A percentile compares a stretch with the other conserved stretches of the same genome.
These are phyloP conservation scores for Mycena sp. DNA, from an alignment of 1,284 basidiomycete species.

Conservation along the genomic window DNA sequence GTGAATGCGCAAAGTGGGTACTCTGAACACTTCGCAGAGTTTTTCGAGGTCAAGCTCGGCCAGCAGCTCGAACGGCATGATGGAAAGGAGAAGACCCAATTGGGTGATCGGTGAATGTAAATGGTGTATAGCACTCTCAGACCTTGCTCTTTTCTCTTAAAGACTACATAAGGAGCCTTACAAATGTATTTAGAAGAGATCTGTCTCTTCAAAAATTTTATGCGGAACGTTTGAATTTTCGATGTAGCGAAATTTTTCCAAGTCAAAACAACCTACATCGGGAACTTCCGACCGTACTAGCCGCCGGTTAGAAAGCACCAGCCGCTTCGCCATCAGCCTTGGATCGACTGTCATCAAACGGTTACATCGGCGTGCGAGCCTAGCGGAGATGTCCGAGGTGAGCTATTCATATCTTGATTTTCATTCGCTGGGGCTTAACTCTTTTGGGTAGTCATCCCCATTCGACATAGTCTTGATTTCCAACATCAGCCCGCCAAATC, in stretches of 20 bases:
- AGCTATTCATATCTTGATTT: too few species aligned
- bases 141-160: constrained; percentile 27
- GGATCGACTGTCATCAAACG: constrained; percentile 13
- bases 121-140: not conserved
- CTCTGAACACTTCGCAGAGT: too few species aligned
- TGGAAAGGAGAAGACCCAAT: not conserved
- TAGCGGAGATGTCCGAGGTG: too few species aligned
- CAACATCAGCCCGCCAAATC: too few species aligned
- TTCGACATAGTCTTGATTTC: too few species aligned
- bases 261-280: constrained; percentile 5
- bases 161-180: not conserved
- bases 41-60: too few species aligned
- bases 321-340: constrained; percentile 10
- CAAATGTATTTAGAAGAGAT: not conserved
- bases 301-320: constrained; percentile 4
- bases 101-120: not conserved
- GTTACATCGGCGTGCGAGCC: constrained; percentile 1
- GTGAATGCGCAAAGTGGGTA: too few species aligned
- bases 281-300: constrained; percentile 12
- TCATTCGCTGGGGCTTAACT: too few species aligned
- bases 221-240: not conserved
- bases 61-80: too few species aligned
- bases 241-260: too few species aligned
- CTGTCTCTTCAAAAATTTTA: constrained; percentile 9
- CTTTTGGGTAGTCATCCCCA: too few species aligned